Percentiles rank a stretch among this genome's conserved stretches.
These are phyloP conservation scores for Bryoglossum gracile DNA, from an alignment of 495 filamentous ascomycete species.

Conservation along the genomic window DNA sequence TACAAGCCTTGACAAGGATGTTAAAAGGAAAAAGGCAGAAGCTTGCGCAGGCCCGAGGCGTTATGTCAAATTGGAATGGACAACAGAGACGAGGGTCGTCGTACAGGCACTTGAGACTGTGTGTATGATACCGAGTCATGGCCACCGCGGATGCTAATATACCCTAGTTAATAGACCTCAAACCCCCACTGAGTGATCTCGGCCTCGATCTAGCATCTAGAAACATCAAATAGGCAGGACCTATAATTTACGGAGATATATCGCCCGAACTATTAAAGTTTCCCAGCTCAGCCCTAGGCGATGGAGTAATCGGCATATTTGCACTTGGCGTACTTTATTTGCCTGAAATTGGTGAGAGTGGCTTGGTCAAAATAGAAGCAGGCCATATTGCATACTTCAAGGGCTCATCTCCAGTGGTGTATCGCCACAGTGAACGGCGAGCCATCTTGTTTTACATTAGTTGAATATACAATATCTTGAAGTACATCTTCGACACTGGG, in stretches of 20 bases:
- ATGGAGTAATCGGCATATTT: conserved; percentile 8
- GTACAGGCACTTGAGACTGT: too few relatives aligned
- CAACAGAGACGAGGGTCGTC: background rate
- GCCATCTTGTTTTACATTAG: background rate
- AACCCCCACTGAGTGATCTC: too few relatives aligned
- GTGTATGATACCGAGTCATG: too few relatives aligned
- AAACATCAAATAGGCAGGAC: background rate
- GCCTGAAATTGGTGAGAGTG: conserved; percentile 9
- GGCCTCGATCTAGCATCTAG: too few relatives aligned
- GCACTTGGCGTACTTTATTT: conserved; percentile 10
- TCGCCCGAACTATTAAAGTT: background rate
- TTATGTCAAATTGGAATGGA: conserved; percentile 5
- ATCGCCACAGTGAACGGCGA: background rate
- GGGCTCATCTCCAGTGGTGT: background rate
- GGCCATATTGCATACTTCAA: background rate
- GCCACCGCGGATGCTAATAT: too few relatives aligned
- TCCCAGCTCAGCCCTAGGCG: conserved; percentile 3
- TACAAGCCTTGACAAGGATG: conserved; percentile 9
- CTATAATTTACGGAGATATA: conserved; percentile 8
- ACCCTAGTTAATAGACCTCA: too few relatives aligned
- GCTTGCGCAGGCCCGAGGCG: conserved; percentile 2
- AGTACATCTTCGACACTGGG: too few relatives aligned
- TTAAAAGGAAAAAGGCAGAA: background rate
- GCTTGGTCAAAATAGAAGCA: background rate
- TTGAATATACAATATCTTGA: background rate